Conservation (phyloP, 768 basidiomycete genomes). For the Coprinopsis strossmayeri region DNA sequence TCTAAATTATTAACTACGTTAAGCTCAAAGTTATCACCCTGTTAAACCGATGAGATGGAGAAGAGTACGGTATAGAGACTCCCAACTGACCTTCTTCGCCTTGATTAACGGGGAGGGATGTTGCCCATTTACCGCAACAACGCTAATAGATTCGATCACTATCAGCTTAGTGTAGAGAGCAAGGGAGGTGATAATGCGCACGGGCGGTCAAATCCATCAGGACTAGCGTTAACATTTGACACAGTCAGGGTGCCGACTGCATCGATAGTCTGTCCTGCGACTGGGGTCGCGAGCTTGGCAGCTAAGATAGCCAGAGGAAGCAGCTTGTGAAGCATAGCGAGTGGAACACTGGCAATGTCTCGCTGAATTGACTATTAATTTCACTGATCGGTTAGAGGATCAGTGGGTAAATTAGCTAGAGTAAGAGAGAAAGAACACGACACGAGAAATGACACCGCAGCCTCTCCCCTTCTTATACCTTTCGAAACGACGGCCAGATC, state of each 20-base stretch:
- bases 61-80: not conserved
- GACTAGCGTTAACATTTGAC: not conserved
- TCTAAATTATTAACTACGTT: conserved; percentile 40
- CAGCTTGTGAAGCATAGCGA: not conserved
- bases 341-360: too few relatives aligned
- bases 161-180: not conserved
- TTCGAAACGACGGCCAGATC: too few relatives aligned
- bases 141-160: not conserved
- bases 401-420: too few relatives aligned
- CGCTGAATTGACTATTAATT: too few relatives aligned
- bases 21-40: conserved; percentile 32
- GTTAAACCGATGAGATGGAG: not conserved
- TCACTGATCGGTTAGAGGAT: too few relatives aligned
- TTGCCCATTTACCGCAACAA: not conserved
- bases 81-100: not conserved
- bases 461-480: too few relatives aligned
- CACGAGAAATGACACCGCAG: too few relatives aligned
- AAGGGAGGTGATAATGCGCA: not conserved
- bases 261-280: not conserved
- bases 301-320: not conserved
- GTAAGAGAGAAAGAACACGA: too few relatives aligned
- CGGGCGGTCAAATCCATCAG: not conserved
- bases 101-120: not conserved
- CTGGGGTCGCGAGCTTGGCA: not conserved
- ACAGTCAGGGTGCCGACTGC: not conserved